Base-by-base conservation (phyloP, 257 asterid species). In the Ajuga chamaepitys region DNA sequence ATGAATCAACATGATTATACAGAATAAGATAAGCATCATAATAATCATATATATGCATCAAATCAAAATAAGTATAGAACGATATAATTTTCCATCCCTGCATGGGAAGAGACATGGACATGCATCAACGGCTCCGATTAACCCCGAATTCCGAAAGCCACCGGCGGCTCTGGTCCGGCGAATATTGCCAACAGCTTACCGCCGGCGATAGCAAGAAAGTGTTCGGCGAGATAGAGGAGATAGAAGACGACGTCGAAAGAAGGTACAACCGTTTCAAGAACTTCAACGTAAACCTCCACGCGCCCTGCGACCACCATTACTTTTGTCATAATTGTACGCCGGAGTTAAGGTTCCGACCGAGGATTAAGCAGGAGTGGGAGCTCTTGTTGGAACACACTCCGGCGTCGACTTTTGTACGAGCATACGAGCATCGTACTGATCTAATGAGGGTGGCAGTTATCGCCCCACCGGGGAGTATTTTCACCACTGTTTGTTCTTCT, bases 381-480 rank as follows among this genome's bases (percentile, higher is more conserved):
- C 16, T 8, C 9, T 26, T 80, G 16, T 51, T 13, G 1, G 13
- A 40, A 9, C 54, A 53, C 28, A 60, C 56, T 11, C 78, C 81
- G 1, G 50, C 58, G 17, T 74, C 77, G 62, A 52, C 68, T 37
- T 67, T 68, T 50, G 46, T 77, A 1, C 38, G 74, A 65, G 66
- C 59, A 0, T 77, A 71, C 17, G 37, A 41, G 16, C 8, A 16
- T 7, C 54, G 80, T 65, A 61, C 45, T 58, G 78, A 77, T 26
- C 77, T 80, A 7, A 77, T 80, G 81, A 68, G 83, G 47, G 74
- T 75, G 11, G 75, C 61, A 37, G 50, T 80, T 28, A 8, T 68
- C 16, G 82, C 72, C n/a, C 81, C 83, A 5, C 67, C 62, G 0
- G 11, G 17, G 16, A 64, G 64, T 0, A 77, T 44, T 77, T 58